These are phyloP conservation scores for Talaromyces albobiverticillius DNA, from an alignment of 2,329 filamentous ascomycete genomes.

Conservation along the genomic window DNA sequence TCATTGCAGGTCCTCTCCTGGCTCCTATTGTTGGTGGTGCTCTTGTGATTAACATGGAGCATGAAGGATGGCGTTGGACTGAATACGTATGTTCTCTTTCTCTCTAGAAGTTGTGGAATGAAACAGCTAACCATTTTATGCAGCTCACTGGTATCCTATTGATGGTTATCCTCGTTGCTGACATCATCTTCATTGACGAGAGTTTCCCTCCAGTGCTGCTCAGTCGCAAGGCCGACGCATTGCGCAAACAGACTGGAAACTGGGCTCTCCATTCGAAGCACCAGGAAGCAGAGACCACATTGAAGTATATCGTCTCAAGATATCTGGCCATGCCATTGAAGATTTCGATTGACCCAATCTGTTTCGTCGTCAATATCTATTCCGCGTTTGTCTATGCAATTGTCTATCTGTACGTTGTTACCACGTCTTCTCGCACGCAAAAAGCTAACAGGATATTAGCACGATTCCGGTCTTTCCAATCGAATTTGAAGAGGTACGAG, in stretches of 20 bases:
- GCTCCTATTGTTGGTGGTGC: slow-evolving; percentile 3
- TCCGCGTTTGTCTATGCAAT: slow-evolving; percentile 44
- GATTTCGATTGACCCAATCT: slow-evolving; percentile 33
- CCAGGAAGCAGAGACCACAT: slow-evolving; percentile 32
- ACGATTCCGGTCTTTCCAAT: background rate
- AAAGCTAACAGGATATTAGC: background rate
- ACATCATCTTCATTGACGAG: background rate
- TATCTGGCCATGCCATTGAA: slow-evolving; percentile 1
- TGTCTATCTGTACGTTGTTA: slow-evolving; percentile 43
- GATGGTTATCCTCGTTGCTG: background rate
- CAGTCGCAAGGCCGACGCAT: slow-evolving; percentile 53
- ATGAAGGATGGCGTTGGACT: background rate
- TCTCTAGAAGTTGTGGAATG: background rate
- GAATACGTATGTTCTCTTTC: background rate
- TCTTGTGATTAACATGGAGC: background rate
- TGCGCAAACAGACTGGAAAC: slow-evolving; percentile 58
- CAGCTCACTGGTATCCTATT: slow-evolving; percentile 2
- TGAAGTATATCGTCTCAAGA: slow-evolving; percentile 15
- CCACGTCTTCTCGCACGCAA: slow-evolving; percentile 17
- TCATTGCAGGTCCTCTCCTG: background rate
- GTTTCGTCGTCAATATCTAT: slow-evolving; percentile 38
- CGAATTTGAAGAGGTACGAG: slow-evolving; percentile 28
- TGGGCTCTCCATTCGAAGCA: slow-evolving; percentile 38
- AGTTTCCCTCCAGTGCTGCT: slow-evolving; percentile 52
- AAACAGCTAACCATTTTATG: background rate